Evolutionary conservation across 2,329 filamentous ascomycete species (phyloP), one percentile per base, ranked within the genome.

Genomic region (Gremmenia infestans): DNA sequence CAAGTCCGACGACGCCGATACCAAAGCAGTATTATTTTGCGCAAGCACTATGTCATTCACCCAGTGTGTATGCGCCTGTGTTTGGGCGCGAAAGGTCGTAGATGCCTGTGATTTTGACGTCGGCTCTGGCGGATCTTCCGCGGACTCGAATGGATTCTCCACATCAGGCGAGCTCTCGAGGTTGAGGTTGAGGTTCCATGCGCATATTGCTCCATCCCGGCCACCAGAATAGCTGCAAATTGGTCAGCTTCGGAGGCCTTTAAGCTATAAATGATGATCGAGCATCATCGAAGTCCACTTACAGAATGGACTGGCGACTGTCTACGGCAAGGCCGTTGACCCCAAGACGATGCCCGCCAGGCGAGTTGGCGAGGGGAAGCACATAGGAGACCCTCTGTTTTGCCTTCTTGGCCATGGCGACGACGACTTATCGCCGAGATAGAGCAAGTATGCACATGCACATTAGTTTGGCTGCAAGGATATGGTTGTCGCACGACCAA

Each of bases 291-390:
- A 56, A 22, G 46, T 45, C 17, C 35, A 62, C 66, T 62, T 79
- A 97, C 91, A 99, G 81, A 59, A 96, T 91, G 54, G 87, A 89
- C 72, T 88, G 89, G 64, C 87, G 80, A 59, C 81, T 78, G 74
- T 97, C 94, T 62, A 97, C 86, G 52, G 91, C 91, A 59, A 99
- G 83, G 60, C 93, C 92, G 78, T 97, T 97, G 65, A 99, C 91
- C 62, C 94, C 94, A 55, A 97, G 84, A 66, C 92, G 82, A 77
- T 99, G 94, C 56, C 93, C 93, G 63, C 90, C 91, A 17, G 85
- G 81, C 56, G 83, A 85, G 72, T 88, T 86, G 60, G 85, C 83
- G 66, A 89, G 82, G 67, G 87, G 86, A 63, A 90, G 80, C 73
- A 90, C 83, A 76, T 88, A 88, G 72, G 83, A 86, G 73, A 88